Evolutionary conservation across 202 grass and related monocot species (phyloP).

Genomic region (Panicum hallii): DNA sequence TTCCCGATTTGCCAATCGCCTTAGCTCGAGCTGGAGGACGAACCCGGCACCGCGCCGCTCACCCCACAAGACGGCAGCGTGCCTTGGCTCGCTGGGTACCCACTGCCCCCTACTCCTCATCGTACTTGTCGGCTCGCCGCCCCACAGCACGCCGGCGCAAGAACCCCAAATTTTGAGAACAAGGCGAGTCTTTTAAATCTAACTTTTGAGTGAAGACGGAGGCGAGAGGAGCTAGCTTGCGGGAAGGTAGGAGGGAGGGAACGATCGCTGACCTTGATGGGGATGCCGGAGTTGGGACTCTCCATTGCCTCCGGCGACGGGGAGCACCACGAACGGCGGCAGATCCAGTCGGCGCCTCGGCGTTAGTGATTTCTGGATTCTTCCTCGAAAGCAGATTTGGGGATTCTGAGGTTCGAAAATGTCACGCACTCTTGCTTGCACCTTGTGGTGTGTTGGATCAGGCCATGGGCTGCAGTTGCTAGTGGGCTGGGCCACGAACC

Average conservation of each 20-base stretch:
- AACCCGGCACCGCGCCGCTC: no score
- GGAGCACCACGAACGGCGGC: background rate
- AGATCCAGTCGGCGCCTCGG: conserved; percentile 46
- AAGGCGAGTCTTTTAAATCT: background rate
- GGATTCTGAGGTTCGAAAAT: background rate
- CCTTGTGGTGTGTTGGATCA: background rate
- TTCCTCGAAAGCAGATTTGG: background rate
- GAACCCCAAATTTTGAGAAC: background rate
- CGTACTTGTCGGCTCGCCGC: background rate
- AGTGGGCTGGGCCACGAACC: background rate
- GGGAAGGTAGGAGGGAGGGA: background rate
- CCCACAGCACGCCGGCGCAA: background rate
- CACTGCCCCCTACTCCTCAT: background rate
- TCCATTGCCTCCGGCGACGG: conserved; percentile 42
- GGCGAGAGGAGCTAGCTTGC: background rate
- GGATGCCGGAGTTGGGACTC: conserved; percentile 45
- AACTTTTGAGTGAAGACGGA: background rate
- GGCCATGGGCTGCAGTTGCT: background rate
- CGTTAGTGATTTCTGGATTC: background rate
- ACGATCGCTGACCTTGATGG: conserved; percentile 38
- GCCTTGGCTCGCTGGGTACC: background rate
- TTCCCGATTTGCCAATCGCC: background rate
- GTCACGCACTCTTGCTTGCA: background rate
- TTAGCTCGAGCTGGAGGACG: no score
- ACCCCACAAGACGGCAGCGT: no score